These are phyloP conservation scores for Penicillium paneum DNA, from an alignment of 2,329 filamentous ascomycete genomes.

Conservation along the genomic window DNA sequence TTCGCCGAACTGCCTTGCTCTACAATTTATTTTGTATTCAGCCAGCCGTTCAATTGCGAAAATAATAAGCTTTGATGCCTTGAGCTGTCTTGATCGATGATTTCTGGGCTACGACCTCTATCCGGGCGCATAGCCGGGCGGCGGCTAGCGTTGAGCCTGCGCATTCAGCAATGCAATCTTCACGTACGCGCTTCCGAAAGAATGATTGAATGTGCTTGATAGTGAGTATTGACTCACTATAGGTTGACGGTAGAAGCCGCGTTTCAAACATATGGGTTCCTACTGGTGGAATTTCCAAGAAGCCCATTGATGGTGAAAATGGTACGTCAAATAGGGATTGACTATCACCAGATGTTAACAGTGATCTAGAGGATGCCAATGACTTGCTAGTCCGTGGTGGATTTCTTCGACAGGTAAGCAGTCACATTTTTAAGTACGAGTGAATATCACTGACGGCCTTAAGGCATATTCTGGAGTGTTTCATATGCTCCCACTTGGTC, in stretches of 20 bases:
- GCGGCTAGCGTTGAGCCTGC: slow-evolving; percentile 10
- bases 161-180: slow-evolving; percentile 32
- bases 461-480: slow-evolving; percentile 87
- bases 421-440: background rate
- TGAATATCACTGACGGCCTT: background rate
- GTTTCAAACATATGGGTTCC: slow-evolving; percentile 78
- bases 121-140: slow-evolving; percentile 24
- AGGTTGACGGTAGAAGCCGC: slow-evolving; percentile 58
- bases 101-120: slow-evolving; percentile 24
- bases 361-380: slow-evolving; percentile 55
- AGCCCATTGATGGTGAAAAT: slow-evolving; percentile 50
- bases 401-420: slow-evolving; percentile 66
- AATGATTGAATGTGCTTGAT: background rate
- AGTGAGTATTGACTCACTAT: slow-evolving; percentile 11
- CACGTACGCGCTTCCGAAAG: slow-evolving; percentile 34
- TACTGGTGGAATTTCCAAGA: slow-evolving; percentile 63
- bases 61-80: slow-evolving; percentile 2
- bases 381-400: slow-evolving; percentile 67
- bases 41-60: background rate
- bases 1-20: no score
- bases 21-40: slow-evolving; percentile 7
- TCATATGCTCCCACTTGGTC: slow-evolving; percentile 82
- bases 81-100: slow-evolving; percentile 19
- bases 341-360: slow-evolving; percentile 29
- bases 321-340: slow-evolving; percentile 41